Base-by-base conservation (phyloP, 495 filamentous ascomycete genomes). In the Venustampulla echinocandica region DNA sequence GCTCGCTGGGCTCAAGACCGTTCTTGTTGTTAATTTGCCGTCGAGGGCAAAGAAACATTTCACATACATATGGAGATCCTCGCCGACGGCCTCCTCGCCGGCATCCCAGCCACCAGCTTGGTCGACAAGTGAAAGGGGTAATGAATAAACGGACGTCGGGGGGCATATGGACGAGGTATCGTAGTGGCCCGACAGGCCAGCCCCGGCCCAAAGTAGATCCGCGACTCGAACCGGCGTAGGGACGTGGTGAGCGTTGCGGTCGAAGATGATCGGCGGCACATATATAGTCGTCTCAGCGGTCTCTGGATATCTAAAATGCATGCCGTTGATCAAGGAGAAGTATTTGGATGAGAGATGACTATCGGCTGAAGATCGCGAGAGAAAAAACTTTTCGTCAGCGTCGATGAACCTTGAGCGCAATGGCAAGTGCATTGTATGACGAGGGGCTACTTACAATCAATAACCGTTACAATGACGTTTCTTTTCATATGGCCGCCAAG, bases 21-120 rank as follows among this genome's bases (percentile, higher is more conserved):
- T 72, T 37, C 69, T 40, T 10, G 42, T 36, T 2, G 76, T 72
- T 30, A 85, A 46, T 49, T 81, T 76, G 9, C 80, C 80, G 22
- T 76, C 77, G 1, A 81, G 69, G 3, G 77, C 77, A 44, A 84
- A 84, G 63, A 84, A 85, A 64, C 80, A 85, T 62, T 85, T 84
- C 40, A 84, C 64, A 47, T 82, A 78, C 81, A 84, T 85, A 62
- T 85, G 81, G 58, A 85, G 63, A 53, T 85, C 81, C 57, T 85
- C 81, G 39, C 81, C 81, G 47, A 85, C 83, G 11, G 80, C 78
- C 15, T 52, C 49, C 1, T 20, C 4, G 6, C 36, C 53, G 10
- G 48, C 33, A 37, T 56, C 53, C 53, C 53, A 56, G 13, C 53
- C 53, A 35, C 79, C 78, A 15, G 82, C 80, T 17, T 68, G 64